Percentiles rank a stretch among this genome's conserved stretches.
Evolutionary conservation across 1,284 basidiomycete species (phyloP).

Genomic region (Megacollybia platyphylla): DNA sequence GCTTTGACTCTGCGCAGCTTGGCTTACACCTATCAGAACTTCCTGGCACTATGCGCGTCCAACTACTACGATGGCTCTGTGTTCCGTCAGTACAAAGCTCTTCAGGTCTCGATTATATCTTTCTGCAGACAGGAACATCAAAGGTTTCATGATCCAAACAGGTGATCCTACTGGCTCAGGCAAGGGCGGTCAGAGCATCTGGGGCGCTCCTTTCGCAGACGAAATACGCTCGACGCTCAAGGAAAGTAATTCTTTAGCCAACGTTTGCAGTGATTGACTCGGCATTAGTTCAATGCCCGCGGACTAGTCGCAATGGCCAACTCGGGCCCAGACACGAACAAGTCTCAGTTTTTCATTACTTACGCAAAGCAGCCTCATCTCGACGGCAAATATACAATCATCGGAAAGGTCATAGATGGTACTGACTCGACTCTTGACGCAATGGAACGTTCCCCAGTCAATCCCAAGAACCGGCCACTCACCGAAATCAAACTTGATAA

Average conservation of each 20-base stretch:
- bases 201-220: conserved; percentile 81
- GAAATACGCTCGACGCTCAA: conserved; percentile 88
- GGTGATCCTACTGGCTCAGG: conserved; percentile 77
- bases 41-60: conserved; percentile 86
- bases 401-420: conserved; percentile 93
- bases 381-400: conserved; percentile 90
- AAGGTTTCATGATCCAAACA: conserved; percentile 89
- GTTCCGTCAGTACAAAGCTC: conserved; percentile 79
- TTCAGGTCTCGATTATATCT: conserved; percentile 20
- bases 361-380: conserved; percentile 88
- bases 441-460: conserved; percentile 87
- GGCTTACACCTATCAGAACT: conserved; percentile 52
- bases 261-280: conserved; percentile 3
- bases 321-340: conserved; percentile 86
- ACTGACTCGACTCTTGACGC: conserved; percentile 79
- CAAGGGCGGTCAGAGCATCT: conserved; percentile 77
- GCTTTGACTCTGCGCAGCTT: conserved; percentile 2
- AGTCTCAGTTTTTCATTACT: conserved; percentile 91
- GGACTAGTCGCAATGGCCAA: conserved; percentile 98
- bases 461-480: conserved; percentile 80
- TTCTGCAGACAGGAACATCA: not conserved
- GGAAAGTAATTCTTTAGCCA: conserved; percentile 24
- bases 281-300: conserved; percentile 74
- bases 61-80: conserved; percentile 79
- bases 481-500: conserved; percentile 70